These are phyloP conservation scores for Linum lewisii DNA, from an alignment of 345 rosid genomes.

Conservation along the genomic window DNA sequence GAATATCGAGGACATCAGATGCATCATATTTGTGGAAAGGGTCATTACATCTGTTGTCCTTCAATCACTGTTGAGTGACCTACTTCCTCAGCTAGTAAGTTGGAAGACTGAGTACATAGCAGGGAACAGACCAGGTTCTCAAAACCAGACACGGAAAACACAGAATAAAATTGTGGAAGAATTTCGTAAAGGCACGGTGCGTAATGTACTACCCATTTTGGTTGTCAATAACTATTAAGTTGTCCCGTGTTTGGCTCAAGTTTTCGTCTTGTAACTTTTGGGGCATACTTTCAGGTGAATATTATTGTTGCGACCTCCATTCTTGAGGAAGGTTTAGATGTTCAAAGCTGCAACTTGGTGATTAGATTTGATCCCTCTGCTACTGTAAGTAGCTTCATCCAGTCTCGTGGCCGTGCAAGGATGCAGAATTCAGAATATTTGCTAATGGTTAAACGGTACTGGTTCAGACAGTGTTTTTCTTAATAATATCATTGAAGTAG, in stretches of 20 bases:
- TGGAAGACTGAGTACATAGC: conserved; percentile 69
- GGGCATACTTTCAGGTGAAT: conserved; percentile 46
- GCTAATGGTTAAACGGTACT: conserved; percentile 64
- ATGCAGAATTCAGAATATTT: conserved; percentile 70
- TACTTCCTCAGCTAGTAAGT: conserved; percentile 41
- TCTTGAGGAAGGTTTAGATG: conserved; percentile 93
- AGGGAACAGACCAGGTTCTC: conserved; percentile 52
- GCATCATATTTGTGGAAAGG: conserved; percentile 77
- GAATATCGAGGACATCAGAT: conserved; percentile 48
- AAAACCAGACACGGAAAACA: conserved; percentile 45
- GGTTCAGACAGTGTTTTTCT: background rate
- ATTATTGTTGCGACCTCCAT: conserved; percentile 87
- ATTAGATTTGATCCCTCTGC: conserved; percentile 75
- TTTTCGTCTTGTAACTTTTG: background rate
- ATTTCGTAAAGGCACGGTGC: conserved; percentile 69
- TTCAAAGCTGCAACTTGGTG: conserved; percentile 82
- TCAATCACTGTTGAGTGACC: conserved; percentile 39
- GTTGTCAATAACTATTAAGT: background rate
- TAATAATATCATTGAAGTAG: background rate
- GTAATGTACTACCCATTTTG: background rate
- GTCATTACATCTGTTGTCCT: conserved; percentile 58
- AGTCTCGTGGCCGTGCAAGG: conserved; percentile 98
- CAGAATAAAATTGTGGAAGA: conserved; percentile 76
- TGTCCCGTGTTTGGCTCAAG: background rate
- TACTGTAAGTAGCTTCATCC: conserved; percentile 84